Percentiles rank a stretch among this genome's conserved stretches.
These are phyloP conservation scores for Psilocybe subaeruginosa DNA, from an alignment of 768 basidiomycete species.

Conservation along the genomic window DNA sequence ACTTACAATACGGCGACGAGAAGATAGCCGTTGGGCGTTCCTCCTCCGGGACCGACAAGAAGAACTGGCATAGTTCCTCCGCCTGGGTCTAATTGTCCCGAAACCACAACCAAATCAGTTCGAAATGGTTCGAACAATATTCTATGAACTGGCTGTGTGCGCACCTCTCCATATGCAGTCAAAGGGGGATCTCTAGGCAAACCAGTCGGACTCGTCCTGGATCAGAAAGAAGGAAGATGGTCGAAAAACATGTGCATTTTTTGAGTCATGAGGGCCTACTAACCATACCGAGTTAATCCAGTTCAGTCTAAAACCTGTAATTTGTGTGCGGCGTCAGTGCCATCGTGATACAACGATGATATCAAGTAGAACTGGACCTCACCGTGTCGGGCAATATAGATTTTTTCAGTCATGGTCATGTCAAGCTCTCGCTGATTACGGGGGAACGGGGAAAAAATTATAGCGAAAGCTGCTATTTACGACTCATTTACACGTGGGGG, in stretches of 20 bases:
- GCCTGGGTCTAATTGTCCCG: constrained; percentile 60
- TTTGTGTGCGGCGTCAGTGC: not conserved
- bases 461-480: constrained; percentile 15
- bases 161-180: constrained; percentile 71
- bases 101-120: constrained; percentile 4
- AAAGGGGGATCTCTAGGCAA: constrained; percentile 75
- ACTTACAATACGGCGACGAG: constrained; percentile 83
- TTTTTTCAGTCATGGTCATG: constrained; percentile 54
- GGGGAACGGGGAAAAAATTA: constrained; percentile 14
- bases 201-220: constrained; percentile 67
- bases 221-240: not conserved
- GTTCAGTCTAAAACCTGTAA: constrained; percentile 72
- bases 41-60: constrained; percentile 63
- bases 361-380: constrained; percentile 12
- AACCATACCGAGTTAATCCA: constrained; percentile 73
- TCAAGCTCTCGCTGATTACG: constrained; percentile 18
- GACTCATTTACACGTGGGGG: constrained; percentile 24
- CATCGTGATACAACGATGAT: not conserved
- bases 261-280: constrained; percentile 20
- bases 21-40: constrained; percentile 78
- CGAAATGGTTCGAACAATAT: not conserved
- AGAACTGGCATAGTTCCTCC: constrained; percentile 67
- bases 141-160: constrained; percentile 6
- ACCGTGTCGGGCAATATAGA: constrained; percentile 76
- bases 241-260: not conserved